Evolutionary conservation across 2,329 filamentous ascomycete genomes (phyloP).

Genomic region (Byssothecium circinans): DNA sequence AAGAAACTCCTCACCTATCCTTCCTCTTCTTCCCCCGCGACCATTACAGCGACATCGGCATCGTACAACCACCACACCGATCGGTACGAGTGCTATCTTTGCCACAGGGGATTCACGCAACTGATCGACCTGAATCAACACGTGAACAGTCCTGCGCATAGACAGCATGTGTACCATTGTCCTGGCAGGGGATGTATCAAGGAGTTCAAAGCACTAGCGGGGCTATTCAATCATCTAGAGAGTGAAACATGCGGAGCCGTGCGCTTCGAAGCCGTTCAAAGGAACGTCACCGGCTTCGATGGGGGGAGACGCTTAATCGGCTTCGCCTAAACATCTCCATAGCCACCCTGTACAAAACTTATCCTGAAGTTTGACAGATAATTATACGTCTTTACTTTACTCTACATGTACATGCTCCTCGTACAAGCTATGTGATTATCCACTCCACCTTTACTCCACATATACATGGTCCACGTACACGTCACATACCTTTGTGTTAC

Average conservation of each 20-base stretch:
- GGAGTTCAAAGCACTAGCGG: slow-evolving; percentile 46
- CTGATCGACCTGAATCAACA: slow-evolving; percentile 53
- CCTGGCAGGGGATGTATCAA: slow-evolving; percentile 46
- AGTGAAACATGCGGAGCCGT: slow-evolving; percentile 48
- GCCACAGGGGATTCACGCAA: slow-evolving; percentile 48
- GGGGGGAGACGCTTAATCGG: not conserved
- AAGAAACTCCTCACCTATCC: slow-evolving; percentile 10
- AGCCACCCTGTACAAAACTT: no score
- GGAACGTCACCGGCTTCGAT: not conserved
- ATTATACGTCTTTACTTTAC: no score
- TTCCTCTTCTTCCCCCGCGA: not conserved
- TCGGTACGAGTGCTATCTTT: slow-evolving; percentile 58
- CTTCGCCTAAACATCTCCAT: not conserved
- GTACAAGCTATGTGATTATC: no score
- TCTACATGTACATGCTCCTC: no score
- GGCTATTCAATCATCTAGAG: slow-evolving; percentile 51
- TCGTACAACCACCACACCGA: slow-evolving; percentile 49
- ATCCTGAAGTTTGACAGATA: no score
- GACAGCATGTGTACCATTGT: slow-evolving; percentile 52
- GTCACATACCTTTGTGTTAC: no score
- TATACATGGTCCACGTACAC: no score
- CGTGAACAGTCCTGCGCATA: slow-evolving; percentile 56
- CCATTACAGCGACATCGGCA: slow-evolving; percentile 45
- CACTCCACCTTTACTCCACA: no score
- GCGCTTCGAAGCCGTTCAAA: slow-evolving; percentile 26